These are phyloP conservation scores for Solanum sejunctum DNA, from an alignment of 257 asterid species.

Conservation along the genomic window DNA sequence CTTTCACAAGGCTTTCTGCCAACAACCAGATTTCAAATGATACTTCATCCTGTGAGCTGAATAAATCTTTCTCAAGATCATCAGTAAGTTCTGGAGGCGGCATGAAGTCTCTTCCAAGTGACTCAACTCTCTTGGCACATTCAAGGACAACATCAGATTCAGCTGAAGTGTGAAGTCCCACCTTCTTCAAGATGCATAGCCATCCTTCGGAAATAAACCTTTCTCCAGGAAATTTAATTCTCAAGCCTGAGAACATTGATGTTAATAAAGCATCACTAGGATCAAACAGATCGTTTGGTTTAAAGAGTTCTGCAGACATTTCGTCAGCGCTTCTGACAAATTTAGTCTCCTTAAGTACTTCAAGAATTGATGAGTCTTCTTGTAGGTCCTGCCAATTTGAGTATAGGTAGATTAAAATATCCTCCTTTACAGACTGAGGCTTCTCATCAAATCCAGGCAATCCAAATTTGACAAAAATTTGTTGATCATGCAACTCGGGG, in stretches of 20 bases:
- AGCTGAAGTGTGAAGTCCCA: slow-evolving; percentile 68
- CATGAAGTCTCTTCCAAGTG: slow-evolving; percentile 69
- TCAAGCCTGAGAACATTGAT: slow-evolving; percentile 69
- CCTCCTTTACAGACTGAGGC: slow-evolving; percentile 71
- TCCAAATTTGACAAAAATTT: slow-evolving; percentile 74
- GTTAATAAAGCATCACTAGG: slow-evolving; percentile 72
- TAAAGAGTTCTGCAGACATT: slow-evolving; percentile 35
- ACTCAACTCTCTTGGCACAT: slow-evolving; percentile 87
- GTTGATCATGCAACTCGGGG: slow-evolving; percentile 71
- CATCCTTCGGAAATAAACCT: slow-evolving; percentile 81
- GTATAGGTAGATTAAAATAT: slow-evolving; percentile 68
- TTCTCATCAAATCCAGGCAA: slow-evolving; percentile 69
- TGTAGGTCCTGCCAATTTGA: slow-evolving; percentile 81
- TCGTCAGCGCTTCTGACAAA: slow-evolving; percentile 83
- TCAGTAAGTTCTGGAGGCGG: slow-evolving; percentile 37
- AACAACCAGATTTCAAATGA: slow-evolving; percentile 76
- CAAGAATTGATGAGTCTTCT: slow-evolving; percentile 53
- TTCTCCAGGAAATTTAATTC: slow-evolving; percentile 82
- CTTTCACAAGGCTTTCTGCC: slow-evolving; percentile 77
- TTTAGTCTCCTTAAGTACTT: slow-evolving; percentile 61
- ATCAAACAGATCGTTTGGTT: slow-evolving; percentile 73
- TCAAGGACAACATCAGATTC: slow-evolving; percentile 82
- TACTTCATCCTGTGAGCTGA: slow-evolving; percentile 54
- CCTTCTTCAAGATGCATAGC: slow-evolving; percentile 74
- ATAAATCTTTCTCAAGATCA: slow-evolving; percentile 40